phyloP scores from a whole-genome alignment of 2,329 filamentous ascomycete species.

The Aspergillus ochraceoroseus region DNA sequence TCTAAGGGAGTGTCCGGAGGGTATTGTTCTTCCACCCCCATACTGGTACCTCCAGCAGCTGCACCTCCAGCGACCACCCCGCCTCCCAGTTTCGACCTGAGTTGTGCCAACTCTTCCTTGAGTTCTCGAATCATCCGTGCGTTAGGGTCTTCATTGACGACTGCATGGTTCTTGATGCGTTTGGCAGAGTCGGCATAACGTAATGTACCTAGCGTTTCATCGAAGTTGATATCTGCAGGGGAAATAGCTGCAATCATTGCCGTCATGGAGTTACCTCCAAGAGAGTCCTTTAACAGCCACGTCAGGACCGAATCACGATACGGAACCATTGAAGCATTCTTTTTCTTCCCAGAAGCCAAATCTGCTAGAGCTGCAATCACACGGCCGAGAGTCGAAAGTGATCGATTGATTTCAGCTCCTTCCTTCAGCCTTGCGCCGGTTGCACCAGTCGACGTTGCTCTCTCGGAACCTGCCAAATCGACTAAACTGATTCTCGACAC shows the following conservation, averaged over 20 bases:
- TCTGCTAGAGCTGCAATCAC: slow-evolving; percentile 96
- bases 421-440: slow-evolving; percentile 94
- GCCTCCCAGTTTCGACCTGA: slow-evolving; percentile 77
- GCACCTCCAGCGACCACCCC: slow-evolving; percentile 44
- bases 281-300: slow-evolving; percentile 92
- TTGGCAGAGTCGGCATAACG: slow-evolving; percentile 97
- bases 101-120: slow-evolving; percentile 83
- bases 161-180: slow-evolving; percentile 98
- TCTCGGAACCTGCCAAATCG: slow-evolving; percentile 93
- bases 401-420: slow-evolving; percentile 97
- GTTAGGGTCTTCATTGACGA: slow-evolving; percentile 98
- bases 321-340: slow-evolving; percentile 71
- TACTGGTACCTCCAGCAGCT: slow-evolving; percentile 37
- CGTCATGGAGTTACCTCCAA: slow-evolving; percentile 98
- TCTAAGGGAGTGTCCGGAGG: slow-evolving; percentile 87
- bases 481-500: slow-evolving; percentile 97
- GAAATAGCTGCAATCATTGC: slow-evolving; percentile 99
- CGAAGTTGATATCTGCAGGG: slow-evolving; percentile 97
- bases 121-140: slow-evolving; percentile 97
- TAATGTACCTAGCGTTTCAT: slow-evolving; percentile 91
- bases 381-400: slow-evolving; percentile 89
- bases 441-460: slow-evolving; percentile 94
- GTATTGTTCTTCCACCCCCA: slow-evolving; percentile 73
- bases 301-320: slow-evolving; percentile 96
- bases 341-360: slow-evolving; percentile 76